Conservation (phyloP, 2,329 filamentous ascomycete genomes). For the Aspergillus sp. region DNA sequence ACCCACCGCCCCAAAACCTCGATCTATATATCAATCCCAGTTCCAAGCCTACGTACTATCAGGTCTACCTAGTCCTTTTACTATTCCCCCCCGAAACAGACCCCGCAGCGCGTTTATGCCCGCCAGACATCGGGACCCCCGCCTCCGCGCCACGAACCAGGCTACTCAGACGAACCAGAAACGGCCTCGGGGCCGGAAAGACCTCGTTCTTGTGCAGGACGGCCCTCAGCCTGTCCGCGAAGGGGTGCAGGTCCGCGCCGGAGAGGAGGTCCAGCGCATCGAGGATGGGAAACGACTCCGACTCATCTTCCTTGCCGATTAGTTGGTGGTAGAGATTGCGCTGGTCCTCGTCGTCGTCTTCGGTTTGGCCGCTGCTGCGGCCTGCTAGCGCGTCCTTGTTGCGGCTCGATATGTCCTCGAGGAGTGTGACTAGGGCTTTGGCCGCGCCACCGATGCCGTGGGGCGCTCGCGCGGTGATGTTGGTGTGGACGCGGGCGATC, state of each 20-base stretch:
- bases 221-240: slow-evolving; percentile 18
- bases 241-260: slow-evolving; percentile 20
- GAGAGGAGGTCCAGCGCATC: slow-evolving; percentile 30
- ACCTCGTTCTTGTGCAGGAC: slow-evolving; percentile 36
- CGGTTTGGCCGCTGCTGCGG: slow-evolving; percentile 24
- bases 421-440: slow-evolving; percentile 28
- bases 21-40: no score
- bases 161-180: slow-evolving; percentile 23
- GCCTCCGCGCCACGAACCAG: slow-evolving; percentile 23
- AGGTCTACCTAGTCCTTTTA: slow-evolving; percentile 28
- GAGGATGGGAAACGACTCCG: slow-evolving; percentile 28
- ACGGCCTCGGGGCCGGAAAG: slow-evolving; percentile 29
- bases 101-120: slow-evolving; percentile 26
- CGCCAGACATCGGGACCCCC: slow-evolving; percentile 10
- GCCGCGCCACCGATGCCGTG: slow-evolving; percentile 29
- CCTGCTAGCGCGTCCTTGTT: slow-evolving; percentile 32
- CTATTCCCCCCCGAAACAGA: slow-evolving; percentile 14
- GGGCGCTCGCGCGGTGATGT: slow-evolving; percentile 25
- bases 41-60: slow-evolving; percentile 5
- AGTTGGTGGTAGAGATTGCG: slow-evolving; percentile 35
- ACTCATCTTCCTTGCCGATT: slow-evolving; percentile 25
- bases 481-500: slow-evolving; percentile 23
- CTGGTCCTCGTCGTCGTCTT: slow-evolving; percentile 31
- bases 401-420: slow-evolving; percentile 28
- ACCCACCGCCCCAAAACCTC: no score